phyloP scores from a whole-genome alignment of 73 alveolate species.

The Symbiodinium natans region DNA sequence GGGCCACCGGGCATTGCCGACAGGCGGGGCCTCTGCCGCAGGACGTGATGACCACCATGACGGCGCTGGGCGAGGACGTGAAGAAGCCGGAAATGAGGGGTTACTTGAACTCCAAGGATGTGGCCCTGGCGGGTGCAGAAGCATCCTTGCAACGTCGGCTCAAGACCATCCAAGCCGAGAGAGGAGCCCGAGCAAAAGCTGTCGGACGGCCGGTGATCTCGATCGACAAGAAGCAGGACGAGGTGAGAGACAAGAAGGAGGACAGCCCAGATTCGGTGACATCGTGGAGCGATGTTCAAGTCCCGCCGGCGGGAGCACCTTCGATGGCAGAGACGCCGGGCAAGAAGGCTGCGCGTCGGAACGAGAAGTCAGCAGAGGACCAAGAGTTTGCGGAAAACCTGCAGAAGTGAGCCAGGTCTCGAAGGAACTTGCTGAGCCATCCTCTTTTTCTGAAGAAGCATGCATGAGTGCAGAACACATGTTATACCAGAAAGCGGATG shows the following conservation, averaged over 20 bases:
- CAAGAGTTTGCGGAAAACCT: neutral
- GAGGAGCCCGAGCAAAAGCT: neutral
- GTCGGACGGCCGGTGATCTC: neutral
- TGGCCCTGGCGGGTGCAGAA: slow-evolving; percentile 20
- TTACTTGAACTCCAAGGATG: neutral
- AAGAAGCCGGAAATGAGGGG: neutral
- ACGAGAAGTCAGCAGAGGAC: neutral
- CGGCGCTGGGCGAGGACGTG: neutral
- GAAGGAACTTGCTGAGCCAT: too few species aligned
- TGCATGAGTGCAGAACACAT: too few species aligned
- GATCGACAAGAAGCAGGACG: neutral
- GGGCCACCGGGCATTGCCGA: neutral
- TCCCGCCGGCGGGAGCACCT: neutral
- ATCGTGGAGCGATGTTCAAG: neutral
- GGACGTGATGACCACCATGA: neutral
- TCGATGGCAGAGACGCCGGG: neutral
- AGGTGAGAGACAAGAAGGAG: neutral
- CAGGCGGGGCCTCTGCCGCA: neutral
- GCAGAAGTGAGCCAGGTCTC: too few species aligned
- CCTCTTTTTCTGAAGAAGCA: too few species aligned
- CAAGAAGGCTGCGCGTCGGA: neutral
- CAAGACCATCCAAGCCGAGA: neutral
- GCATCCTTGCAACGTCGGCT: neutral
- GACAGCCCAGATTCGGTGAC: neutral
- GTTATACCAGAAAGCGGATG: too few species aligned